Conservation (phyloP, 306 rosid species). For the Dryas octopetala region DNA sequence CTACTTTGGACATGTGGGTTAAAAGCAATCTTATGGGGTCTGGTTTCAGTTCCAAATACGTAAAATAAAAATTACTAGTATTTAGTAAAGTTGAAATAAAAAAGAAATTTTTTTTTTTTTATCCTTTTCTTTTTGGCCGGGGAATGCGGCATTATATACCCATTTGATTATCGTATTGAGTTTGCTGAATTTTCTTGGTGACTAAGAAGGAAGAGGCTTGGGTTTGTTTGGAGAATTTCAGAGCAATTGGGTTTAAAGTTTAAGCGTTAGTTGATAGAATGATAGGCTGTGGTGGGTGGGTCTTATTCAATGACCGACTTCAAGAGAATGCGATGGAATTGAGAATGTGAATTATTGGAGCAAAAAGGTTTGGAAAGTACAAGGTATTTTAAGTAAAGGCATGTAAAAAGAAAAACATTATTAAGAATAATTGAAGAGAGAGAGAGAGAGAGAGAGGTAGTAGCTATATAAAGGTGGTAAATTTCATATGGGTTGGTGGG, state of each 20-base stretch:
- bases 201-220: constrained; percentile 17
- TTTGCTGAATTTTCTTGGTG: constrained; percentile 5
- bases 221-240: constrained; percentile 23
- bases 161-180: neutral
- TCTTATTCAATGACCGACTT: constrained; percentile 39
- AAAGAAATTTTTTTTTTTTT: constrained; percentile 3
- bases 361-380: constrained; percentile 21
- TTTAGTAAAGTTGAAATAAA: neutral
- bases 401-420: constrained; percentile 2
- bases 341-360: constrained; percentile 33
- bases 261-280: constrained; percentile 32
- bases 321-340: constrained; percentile 18
- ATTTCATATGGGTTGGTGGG: constrained; percentile 19
- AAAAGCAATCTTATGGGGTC: neutral
- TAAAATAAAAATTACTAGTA: neutral
- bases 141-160: neutral
- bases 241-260: constrained; percentile 20
- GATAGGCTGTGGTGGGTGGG: constrained; percentile 41
- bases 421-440: constrained; percentile 22
- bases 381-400: neutral
- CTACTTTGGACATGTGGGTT: neutral
- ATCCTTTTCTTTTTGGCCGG: neutral
- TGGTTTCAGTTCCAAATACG: neutral
- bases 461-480: constrained; percentile 4
- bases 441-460: constrained; percentile 1